phyloP scores from a whole-genome alignment of 2,329 filamentous ascomycete species.

The Kalaharituber pfeilii region DNA sequence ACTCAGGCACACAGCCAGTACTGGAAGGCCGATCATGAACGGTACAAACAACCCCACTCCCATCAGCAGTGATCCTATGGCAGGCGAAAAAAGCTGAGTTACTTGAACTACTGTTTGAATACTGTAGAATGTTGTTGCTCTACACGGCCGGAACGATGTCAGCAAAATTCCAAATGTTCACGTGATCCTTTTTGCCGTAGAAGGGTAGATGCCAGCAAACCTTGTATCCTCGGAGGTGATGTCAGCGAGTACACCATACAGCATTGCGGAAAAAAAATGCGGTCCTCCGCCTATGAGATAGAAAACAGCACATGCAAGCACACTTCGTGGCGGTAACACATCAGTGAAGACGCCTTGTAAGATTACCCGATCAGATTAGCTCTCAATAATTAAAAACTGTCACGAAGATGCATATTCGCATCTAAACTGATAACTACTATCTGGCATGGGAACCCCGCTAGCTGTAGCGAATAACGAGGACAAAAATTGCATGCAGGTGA shows the following conservation, averaged over 20 bases:
- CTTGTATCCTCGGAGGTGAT: background rate
- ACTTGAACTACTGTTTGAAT: conserved; percentile 3
- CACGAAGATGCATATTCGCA: too few relatives aligned
- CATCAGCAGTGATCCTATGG: conserved; percentile 1
- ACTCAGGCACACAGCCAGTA: too few relatives aligned
- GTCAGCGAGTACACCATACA: conserved; percentile 1
- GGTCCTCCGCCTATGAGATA: conserved; percentile 4
- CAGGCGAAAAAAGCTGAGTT: background rate
- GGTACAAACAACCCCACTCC: background rate
- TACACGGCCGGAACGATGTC: background rate
- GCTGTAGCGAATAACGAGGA: too few relatives aligned
- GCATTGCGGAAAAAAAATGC: conserved; percentile 3
- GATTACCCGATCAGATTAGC: too few relatives aligned
- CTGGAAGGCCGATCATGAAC: background rate
- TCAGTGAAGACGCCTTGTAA: too few relatives aligned
- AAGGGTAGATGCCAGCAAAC: background rate
- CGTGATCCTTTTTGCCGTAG: background rate
- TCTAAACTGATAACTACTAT: too few relatives aligned
- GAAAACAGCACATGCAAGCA: conserved; percentile 4
- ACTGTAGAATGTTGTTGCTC: background rate
- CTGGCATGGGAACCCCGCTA: too few relatives aligned
- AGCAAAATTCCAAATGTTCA: background rate
- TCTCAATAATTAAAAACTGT: too few relatives aligned
- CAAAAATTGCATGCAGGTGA: too few relatives aligned
- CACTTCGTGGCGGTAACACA: background rate